Conservation (phyloP, 495 filamentous ascomycete genomes). For the Parathielavia appendiculata region DNA sequence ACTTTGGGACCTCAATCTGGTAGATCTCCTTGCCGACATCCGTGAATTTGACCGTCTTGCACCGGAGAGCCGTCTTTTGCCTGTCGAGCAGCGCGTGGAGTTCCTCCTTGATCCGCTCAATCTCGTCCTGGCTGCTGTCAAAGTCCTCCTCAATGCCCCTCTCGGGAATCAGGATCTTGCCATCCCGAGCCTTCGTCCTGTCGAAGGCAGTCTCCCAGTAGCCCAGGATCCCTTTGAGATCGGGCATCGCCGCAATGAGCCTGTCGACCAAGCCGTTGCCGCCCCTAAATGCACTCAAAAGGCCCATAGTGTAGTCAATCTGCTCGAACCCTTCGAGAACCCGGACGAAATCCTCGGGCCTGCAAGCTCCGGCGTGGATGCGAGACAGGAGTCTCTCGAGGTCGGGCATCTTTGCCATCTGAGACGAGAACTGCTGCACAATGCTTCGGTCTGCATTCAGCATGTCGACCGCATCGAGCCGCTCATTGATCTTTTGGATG, state of each 20-base stretch:
- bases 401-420: constrained; percentile 86
- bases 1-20: constrained; percentile 85
- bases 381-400: constrained; percentile 91
- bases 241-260: constrained; percentile 77
- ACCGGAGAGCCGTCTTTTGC: constrained; percentile 60
- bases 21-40: constrained; percentile 97
- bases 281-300: constrained; percentile 62
- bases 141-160: constrained; percentile 91
- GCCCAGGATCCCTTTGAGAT: constrained; percentile 63
- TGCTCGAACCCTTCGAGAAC: constrained; percentile 97
- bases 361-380: constrained; percentile 85
- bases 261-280: constrained; percentile 80
- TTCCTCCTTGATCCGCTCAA: constrained; percentile 64
- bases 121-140: constrained; percentile 73
- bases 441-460: constrained; percentile 75
- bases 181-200: constrained; percentile 68
- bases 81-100: constrained; percentile 67
- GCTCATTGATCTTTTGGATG: constrained; percentile 78
- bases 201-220: constrained; percentile 95
- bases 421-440: constrained; percentile 76
- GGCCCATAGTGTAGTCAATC: constrained; percentile 83
- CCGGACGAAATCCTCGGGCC: constrained; percentile 83
- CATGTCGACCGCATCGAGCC: constrained; percentile 93
- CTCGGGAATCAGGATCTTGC: constrained; percentile 70
- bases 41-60: constrained; percentile 68